phyloP scores from a whole-genome alignment of 768 basidiomycete species.

The Austroboletus festivus region DNA sequence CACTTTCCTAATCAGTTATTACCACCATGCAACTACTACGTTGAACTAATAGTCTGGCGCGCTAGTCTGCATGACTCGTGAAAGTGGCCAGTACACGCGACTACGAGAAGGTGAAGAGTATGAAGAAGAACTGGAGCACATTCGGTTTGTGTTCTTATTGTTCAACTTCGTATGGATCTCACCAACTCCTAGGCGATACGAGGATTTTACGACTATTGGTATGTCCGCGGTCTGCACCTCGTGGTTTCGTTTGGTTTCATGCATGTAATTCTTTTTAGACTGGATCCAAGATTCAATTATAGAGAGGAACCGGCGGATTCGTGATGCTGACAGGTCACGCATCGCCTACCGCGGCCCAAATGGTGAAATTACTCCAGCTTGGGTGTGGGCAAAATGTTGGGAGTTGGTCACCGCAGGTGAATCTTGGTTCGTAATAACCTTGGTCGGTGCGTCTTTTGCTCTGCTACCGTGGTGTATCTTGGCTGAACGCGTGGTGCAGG shows the following conservation, averaged over 20 bases:
- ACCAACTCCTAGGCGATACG: constrained; percentile 65
- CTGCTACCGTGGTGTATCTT: neutral
- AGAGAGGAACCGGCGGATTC: constrained; percentile 77
- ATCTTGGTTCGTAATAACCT: constrained; percentile 87
- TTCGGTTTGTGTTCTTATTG: constrained; percentile 42
- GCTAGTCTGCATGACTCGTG: constrained; percentile 18
- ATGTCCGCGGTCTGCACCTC: constrained; percentile 23
- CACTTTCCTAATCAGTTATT: neutral
- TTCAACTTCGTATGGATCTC: constrained; percentile 8
- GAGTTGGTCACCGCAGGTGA: constrained; percentile 68
- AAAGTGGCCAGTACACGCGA: constrained; percentile 23
- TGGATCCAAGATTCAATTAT: constrained; percentile 96
- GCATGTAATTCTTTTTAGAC: constrained; percentile 46
- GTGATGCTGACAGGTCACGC: constrained; percentile 43
- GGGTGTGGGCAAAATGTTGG: constrained; percentile 61
- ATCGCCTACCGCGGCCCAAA: constrained; percentile 46
- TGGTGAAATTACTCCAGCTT: constrained; percentile 49
- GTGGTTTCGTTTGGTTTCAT: constrained; percentile 11
- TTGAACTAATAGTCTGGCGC: neutral
- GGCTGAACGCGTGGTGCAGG: constrained; percentile 47
- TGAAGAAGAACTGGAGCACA: constrained; percentile 66
- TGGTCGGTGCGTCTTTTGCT: constrained; percentile 69
- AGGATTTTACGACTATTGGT: constrained; percentile 96
- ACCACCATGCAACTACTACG: neutral
- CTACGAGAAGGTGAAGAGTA: constrained; percentile 38